These are phyloP conservation scores for Ilex paraguariensis DNA, from an alignment of 305 asterid species.

Conservation along the genomic window DNA sequence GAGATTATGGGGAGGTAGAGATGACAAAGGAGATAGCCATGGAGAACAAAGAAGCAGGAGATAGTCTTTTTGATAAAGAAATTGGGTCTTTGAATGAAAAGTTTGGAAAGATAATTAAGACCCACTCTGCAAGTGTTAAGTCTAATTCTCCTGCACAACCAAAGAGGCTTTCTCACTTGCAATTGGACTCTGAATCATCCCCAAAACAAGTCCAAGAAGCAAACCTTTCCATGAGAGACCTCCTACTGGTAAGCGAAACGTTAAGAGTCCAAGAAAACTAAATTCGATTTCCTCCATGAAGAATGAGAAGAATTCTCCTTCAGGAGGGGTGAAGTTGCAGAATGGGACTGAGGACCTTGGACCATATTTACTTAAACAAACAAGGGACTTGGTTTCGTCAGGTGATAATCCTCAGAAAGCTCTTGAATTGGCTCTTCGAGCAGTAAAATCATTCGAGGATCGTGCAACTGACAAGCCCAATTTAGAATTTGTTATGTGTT, in stretches of 20 bases:
- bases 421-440: conserved; percentile 70
- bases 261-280: conserved; percentile 27
- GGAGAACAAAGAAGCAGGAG: conserved; percentile 16
- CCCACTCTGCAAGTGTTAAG: conserved; percentile 14
- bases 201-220: conserved; percentile 29
- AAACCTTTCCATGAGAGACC: conserved; percentile 55
- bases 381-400: conserved; percentile 49
- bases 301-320: conserved; percentile 33
- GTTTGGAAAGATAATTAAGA: conserved; percentile 15
- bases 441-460: conserved; percentile 58
- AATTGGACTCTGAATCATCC: conserved; percentile 23
- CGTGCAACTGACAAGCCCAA: conserved; percentile 33
- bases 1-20: conserved; percentile 34
- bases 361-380: conserved; percentile 80
- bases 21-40: conserved; percentile 20
- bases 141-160: conserved; percentile 21
- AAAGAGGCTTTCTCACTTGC: conserved; percentile 19
- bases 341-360: conserved; percentile 51
- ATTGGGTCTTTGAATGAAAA: conserved; percentile 15
- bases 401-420: conserved; percentile 68
- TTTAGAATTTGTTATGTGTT: conserved; percentile 75
- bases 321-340: conserved; percentile 20
- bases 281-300: conserved; percentile 35
- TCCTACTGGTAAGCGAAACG: conserved; percentile 36
- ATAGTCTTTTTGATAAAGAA: conserved; percentile 10